Evolutionary conservation across 2,329 filamentous ascomycete species (phyloP).

Genomic region (Fonsecaea pugnacius): DNA sequence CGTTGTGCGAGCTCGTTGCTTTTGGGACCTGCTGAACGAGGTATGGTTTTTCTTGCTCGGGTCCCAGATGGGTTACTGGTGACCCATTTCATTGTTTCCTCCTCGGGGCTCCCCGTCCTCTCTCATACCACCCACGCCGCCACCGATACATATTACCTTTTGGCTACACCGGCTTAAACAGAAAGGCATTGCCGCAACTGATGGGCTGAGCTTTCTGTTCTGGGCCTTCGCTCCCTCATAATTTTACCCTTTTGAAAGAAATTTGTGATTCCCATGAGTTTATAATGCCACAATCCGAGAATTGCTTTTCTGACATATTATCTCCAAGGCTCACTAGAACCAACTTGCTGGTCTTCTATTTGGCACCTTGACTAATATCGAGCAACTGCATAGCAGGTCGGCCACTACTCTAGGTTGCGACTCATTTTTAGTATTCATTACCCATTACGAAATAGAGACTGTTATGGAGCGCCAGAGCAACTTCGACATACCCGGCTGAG

Average conservation of each 20-base stretch:
- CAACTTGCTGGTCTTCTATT: background rate
- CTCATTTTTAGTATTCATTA: slow-evolving; percentile 7
- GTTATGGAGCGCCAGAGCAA: slow-evolving; percentile 1
- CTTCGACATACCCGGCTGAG: slow-evolving; percentile 9
- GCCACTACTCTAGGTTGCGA: background rate
- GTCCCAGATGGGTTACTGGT: slow-evolving; percentile 4
- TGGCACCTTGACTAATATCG: background rate
- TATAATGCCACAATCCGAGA: slow-evolving; percentile 6
- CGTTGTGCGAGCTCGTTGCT: slow-evolving; percentile 1
- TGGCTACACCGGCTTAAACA: slow-evolving; percentile 1
- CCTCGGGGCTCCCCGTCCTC: slow-evolving; percentile 13
- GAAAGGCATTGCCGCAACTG: slow-evolving; percentile 3
- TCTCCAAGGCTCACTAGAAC: slow-evolving; percentile 1
- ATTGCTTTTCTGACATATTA: background rate
- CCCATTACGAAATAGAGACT: background rate
- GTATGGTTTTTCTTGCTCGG: slow-evolving; percentile 1
- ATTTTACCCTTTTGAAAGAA: slow-evolving; percentile 19
- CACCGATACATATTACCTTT: slow-evolving; percentile 11
- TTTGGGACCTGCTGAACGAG: slow-evolving; percentile 10
- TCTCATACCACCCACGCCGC: slow-evolving; percentile 10
- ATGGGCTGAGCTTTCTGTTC: background rate
- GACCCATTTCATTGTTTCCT: slow-evolving; percentile 7
- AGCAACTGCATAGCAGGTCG: background rate
- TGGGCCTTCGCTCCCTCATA: slow-evolving; percentile 3
- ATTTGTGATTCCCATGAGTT: background rate